Conservation (phyloP, 1,284 basidiomycete species). For the Trichosporon sp. region DNA sequence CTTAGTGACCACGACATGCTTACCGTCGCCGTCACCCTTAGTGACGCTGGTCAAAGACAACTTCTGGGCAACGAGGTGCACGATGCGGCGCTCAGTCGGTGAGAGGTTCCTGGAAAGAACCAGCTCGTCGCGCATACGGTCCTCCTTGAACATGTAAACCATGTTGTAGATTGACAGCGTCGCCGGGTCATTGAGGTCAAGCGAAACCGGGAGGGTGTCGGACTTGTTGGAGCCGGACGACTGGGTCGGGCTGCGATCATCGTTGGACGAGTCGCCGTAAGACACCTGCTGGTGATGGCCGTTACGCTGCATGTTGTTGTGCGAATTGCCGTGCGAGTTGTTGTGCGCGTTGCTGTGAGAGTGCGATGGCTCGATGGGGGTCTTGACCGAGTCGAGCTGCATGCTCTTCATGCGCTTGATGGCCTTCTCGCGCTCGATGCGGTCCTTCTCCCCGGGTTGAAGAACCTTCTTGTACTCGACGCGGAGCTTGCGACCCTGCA, state of each 20-base stretch:
- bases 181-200: slow-evolving; percentile 93
- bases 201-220: slow-evolving; percentile 63
- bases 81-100: slow-evolving; percentile 84
- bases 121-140: slow-evolving; percentile 95
- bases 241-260: slow-evolving; percentile 61
- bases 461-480: slow-evolving; percentile 99
- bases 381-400: slow-evolving; percentile 72
- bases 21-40: slow-evolving; percentile 86
- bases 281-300: slow-evolving; percentile 59
- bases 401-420: slow-evolving; percentile 96
- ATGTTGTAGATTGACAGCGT: slow-evolving; percentile 97
- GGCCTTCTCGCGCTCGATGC: slow-evolving; percentile 98
- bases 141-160: slow-evolving; percentile 95
- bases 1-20: slow-evolving; percentile 85
- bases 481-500: slow-evolving; percentile 95
- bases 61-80: slow-evolving; percentile 95
- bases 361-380: slow-evolving; percentile 17
- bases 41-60: slow-evolving; percentile 93
- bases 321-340: slow-evolving; percentile 62
- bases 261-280: slow-evolving; percentile 24
- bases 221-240: slow-evolving; percentile 59
- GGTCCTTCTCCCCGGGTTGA: slow-evolving; percentile 97
- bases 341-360: slow-evolving; percentile 32
- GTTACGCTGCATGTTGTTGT: slow-evolving; percentile 50
- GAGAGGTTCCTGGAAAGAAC: slow-evolving; percentile 85